Conservation (phyloP, 345 rosid genomes). For the Euphorbia pulcherrima region DNA sequence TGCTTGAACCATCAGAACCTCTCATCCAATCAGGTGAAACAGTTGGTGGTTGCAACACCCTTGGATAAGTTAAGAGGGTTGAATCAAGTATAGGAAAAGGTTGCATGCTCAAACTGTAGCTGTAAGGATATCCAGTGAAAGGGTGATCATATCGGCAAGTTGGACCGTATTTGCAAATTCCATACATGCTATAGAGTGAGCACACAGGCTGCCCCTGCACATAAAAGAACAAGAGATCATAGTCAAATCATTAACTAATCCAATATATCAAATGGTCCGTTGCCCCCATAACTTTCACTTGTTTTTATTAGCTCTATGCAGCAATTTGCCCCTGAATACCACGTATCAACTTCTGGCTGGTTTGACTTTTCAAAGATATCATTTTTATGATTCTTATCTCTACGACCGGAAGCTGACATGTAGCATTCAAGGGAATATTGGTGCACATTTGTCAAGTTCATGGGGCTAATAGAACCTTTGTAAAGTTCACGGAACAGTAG, state of each 20-base stretch:
- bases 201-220: slow-evolving; percentile 70
- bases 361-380: too few relatives aligned
- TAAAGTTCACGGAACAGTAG: too few relatives aligned
- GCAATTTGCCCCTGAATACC: too few relatives aligned
- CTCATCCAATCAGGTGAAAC: slow-evolving; percentile 31
- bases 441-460: too few relatives aligned
- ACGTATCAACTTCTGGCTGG: too few relatives aligned
- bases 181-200: slow-evolving; percentile 53
- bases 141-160: slow-evolving; percentile 74
- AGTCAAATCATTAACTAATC: not conserved
- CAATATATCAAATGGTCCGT: too few relatives aligned
- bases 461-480: too few relatives aligned
- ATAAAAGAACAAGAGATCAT: slow-evolving; percentile 7
- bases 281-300: too few relatives aligned
- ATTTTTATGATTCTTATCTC: too few relatives aligned
- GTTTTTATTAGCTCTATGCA: too few relatives aligned
- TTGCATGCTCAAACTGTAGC: slow-evolving; percentile 41
- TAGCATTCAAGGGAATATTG: too few relatives aligned
- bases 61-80: slow-evolving; percentile 40
- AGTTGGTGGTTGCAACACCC: slow-evolving; percentile 27
- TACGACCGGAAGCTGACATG: too few relatives aligned
- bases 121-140: slow-evolving; percentile 39
- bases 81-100: slow-evolving; percentile 38
- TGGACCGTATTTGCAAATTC: slow-evolving; percentile 68
- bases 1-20: slow-evolving; percentile 26